Percentiles rank a stretch among this genome's conserved stretches.
These are phyloP conservation scores for Penicillium sp. DNA, from an alignment of 2,329 filamentous ascomycete genomes.

Conservation along the genomic window DNA sequence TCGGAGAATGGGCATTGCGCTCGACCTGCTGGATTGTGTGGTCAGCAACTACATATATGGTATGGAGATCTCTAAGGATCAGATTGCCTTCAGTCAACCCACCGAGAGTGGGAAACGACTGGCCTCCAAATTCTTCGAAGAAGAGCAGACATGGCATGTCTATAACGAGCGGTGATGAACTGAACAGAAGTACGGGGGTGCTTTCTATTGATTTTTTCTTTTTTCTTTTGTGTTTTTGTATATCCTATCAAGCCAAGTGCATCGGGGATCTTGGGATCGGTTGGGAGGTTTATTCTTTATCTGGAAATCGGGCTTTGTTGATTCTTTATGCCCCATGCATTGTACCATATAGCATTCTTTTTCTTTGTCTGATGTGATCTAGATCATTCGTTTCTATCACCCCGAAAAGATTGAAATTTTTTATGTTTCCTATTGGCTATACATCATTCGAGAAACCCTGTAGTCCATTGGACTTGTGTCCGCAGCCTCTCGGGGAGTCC, in stretches of 20 bases:
- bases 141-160: slow-evolving; percentile 58
- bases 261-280: slow-evolving; percentile 1
- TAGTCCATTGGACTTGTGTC: background rate
- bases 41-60: slow-evolving; percentile 57
- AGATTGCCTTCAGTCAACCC: slow-evolving; percentile 66
- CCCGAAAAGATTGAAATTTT: background rate
- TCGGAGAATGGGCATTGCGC: slow-evolving; percentile 58
- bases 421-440: background rate
- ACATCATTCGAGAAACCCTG: background rate
- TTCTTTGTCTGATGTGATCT: background rate
- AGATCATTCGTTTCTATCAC: background rate
- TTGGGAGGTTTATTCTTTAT: slow-evolving; percentile 3
- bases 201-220: slow-evolving; percentile 1
- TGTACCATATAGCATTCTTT: background rate
- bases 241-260: slow-evolving; percentile 2
- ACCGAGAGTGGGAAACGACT: slow-evolving; percentile 60
- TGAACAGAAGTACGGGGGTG: slow-evolving; percentile 1
- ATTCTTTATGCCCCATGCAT: background rate
- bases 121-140: slow-evolving; percentile 59
- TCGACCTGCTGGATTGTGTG: slow-evolving; percentile 57
- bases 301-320: background rate
- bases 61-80: slow-evolving; percentile 54
- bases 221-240: background rate
- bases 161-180: slow-evolving; percentile 49
- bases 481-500: slow-evolving; percentile 17